Conservation (phyloP, 352 stramenopile species). For the Plasmopara viticola region DNA sequence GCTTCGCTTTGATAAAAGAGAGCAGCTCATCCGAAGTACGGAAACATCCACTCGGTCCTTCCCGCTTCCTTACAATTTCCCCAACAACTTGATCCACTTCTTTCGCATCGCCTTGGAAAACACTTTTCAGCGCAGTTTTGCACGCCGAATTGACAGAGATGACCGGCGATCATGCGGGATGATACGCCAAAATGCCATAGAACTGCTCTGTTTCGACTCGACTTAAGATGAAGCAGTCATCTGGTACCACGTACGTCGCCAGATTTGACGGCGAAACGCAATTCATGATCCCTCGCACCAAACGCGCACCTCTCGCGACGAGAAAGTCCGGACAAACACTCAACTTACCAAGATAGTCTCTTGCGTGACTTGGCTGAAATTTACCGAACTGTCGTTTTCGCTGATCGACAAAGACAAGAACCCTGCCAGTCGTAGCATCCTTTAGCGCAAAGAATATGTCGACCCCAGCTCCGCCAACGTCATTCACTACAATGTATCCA, state of each 20-base stretch:
- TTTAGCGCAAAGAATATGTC: conserved; percentile 32
- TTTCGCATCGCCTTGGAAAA: conserved; percentile 3
- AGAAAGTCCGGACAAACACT: no score
- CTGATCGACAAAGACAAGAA: conserved; percentile 15
- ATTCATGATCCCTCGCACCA: no score
- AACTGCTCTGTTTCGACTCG: no score
- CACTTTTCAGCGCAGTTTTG: conserved; percentile 23
- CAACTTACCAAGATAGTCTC: conserved; percentile 1
- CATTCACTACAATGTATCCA: conserved; percentile 28
- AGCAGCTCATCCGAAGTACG: conserved; percentile 3
- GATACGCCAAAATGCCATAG: no score
- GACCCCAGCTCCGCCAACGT: conserved; percentile 13
- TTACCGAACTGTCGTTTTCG: conserved; percentile 8
- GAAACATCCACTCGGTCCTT: conserved; percentile 5
- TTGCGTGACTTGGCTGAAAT: conserved; percentile 7
- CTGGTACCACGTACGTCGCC: no score
- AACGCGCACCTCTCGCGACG: no score
- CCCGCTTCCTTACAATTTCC: conserved; percentile 2
- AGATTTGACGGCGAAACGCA: no score
- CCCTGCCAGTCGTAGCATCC: conserved; percentile 13
- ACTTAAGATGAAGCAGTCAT: no score
- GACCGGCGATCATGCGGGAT: conserved; percentile 20
- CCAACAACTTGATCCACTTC: conserved; percentile 2
- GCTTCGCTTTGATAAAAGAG: conserved; percentile 2
- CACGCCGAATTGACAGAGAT: conserved; percentile 16